Evolutionary conservation across 2,329 filamentous ascomycete species (phyloP), one percentile per base, ranked within the genome.

Genomic region (Drechslerella dactyloides): DNA sequence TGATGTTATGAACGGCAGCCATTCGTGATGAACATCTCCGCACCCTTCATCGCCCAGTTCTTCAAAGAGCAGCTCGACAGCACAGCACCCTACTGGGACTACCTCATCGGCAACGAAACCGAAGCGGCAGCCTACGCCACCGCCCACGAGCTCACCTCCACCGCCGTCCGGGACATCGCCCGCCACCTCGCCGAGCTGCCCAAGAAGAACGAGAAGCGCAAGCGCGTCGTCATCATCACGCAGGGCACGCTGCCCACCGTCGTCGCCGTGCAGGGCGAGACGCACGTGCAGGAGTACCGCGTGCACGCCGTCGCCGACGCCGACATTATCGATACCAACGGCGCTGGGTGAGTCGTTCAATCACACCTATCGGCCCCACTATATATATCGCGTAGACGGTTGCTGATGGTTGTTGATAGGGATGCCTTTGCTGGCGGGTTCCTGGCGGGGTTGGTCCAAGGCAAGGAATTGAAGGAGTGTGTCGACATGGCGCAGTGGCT

Each of bases 401-500:
- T 42, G 19, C 19, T 60, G 37, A 8, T 21, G 27, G 7, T 24
- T 46, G 37, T 42, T n/a, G 13, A n/a, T 30, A 85, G 92, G 80
- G 94, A 99, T 80, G 93, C 94, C 59, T 99, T 99, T 78, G 93
- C 94, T 69, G 94, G 92, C 79, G 94, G 94, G 74, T 92, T 99
- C 82, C 84, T 91, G 64, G 94, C 94, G 59, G 94, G 93, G 79
- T 84, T 97, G 74, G 88, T 96, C 74, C 85, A 93, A 81, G 91
- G 90, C 81, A 90, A 94, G 83, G 80, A 86, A 61, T 84, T 99
- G 56, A 88, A 90, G 77, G 86, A 88, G 75, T 85, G 85, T 78
- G 85, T 99, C 76, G 90, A 97, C 80, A 90, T 94, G 85, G 94
- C 94, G 75, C 93, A 97, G 82, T 99, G 94, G 94, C 86, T 99